Base-by-base conservation (phyloP, 805 yeast genomes). In the Lipomyces starkeyi region DNA sequence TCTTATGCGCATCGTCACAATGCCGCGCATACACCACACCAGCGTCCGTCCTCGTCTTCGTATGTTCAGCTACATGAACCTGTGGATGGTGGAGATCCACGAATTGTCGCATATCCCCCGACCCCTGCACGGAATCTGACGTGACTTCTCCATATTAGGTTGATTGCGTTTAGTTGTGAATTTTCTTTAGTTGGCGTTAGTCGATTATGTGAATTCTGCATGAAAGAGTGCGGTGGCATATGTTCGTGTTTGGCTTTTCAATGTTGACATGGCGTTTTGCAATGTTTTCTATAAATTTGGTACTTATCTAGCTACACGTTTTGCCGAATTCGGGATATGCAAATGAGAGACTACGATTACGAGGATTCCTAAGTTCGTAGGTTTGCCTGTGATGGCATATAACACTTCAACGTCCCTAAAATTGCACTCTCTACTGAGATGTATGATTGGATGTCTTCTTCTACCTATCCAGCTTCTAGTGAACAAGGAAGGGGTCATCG, bases 1-100 rank as follows among this genome's bases (percentile, higher is more conserved):
- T 57, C 59, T 20, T 32, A 57, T 34, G 14, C 43, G 37, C 59
- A 56, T 29, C 27, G 43, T 11, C 59, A 29, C 59, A n/a, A 56
- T 29, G 34, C 3, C 34, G 29, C 13, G 9, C 49, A 17, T 43
- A 17, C 49, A 11, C 22, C 22, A 6, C 49, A 17, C 3, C 22
- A n/a, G 49, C 49, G 22, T 43, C 49, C 49, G 3, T 43, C 49
- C 25, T 43, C 49, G 11, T 17, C 49, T n/a, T 43, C 49, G 20
- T 43, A 17, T 43, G 20, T n/a, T 43, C 49, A 43, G 49, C 22
- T 43, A 6, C 49, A 43, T 43, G n/a, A 40, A 5, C 20, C 47
- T 40, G 47, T 40, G 49, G 49, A 43, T 43, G 22, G 22, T n/a
- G 49, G 20, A 43, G n/a, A 17, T 17, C 20, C 1, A 17, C 17